Conservation (phyloP, 768 basidiomycete species). For the Fibroporia radiculosa region DNA sequence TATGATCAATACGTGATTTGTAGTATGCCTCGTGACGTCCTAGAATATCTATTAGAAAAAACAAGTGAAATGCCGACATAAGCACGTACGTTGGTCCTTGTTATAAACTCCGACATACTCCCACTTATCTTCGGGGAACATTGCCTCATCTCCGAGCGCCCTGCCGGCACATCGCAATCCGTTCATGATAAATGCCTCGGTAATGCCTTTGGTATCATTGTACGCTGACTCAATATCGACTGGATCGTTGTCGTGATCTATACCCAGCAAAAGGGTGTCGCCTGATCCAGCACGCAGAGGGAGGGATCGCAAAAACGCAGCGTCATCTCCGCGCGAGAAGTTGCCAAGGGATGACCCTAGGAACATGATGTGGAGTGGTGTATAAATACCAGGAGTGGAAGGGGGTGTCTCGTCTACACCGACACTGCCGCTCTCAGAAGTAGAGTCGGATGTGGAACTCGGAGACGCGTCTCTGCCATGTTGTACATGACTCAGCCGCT, state of each 20-base stretch:
- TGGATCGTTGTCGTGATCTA: constrained; percentile 76
- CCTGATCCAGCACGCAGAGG: constrained; percentile 68
- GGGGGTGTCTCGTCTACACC: constrained; percentile 24
- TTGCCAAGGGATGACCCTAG: constrained; percentile 91
- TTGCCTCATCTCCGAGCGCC: constrained; percentile 53
- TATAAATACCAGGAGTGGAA: constrained; percentile 39
- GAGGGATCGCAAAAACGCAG: constrained; percentile 66
- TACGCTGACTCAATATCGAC: constrained; percentile 78
- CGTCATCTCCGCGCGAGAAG: constrained; percentile 65
- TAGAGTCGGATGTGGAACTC: constrained; percentile 24
- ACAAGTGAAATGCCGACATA: background rate
- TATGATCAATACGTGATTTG: constrained; percentile 55
- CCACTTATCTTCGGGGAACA: constrained; percentile 68
- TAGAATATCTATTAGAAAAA: constrained; percentile 20
- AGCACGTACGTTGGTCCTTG: constrained; percentile 37
- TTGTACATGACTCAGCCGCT: constrained; percentile 11
- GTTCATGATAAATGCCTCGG: constrained; percentile 78
- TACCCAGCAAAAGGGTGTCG: constrained; percentile 84
- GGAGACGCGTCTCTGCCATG: constrained; percentile 29
- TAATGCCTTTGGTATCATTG: constrained; percentile 71
- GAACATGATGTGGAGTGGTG: constrained; percentile 79
- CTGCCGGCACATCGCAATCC: constrained; percentile 65
- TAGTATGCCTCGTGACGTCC: constrained; percentile 84
- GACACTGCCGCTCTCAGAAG: constrained; percentile 10
- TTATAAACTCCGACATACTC: constrained; percentile 62